Percentiles rank a stretch among this genome's conserved stretches.
phyloP scores from a whole-genome alignment of 140 eudicot species.

The Senecio squalidus region DNA sequence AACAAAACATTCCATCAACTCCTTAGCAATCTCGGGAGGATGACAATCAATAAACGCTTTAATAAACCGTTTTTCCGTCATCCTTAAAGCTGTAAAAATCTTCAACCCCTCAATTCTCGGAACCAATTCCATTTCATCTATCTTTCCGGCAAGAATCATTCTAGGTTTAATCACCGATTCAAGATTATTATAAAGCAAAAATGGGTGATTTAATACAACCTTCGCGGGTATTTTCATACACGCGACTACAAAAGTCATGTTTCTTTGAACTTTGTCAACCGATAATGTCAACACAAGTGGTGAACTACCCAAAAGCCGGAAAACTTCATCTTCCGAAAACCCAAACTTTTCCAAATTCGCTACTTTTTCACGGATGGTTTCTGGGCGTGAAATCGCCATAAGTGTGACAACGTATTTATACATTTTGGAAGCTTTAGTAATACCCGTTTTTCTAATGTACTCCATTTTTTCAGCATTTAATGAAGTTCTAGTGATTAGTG shows the following conservation, averaged over 20 bases:
- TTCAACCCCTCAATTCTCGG: conserved; percentile 52
- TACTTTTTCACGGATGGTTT: conserved; percentile 60
- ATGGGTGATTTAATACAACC: conserved; percentile 35
- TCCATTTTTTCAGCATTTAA: conserved; percentile 55
- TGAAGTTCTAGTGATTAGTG: conserved; percentile 51
- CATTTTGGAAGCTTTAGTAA: conserved; percentile 50
- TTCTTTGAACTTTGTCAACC: conserved; percentile 64
- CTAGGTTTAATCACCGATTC: conserved; percentile 65
- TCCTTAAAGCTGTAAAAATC: conserved; percentile 63
- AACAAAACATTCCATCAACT: conserved; percentile 46
- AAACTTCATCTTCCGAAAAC: conserved; percentile 56
- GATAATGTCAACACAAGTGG: conserved; percentile 69
- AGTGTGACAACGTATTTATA: conserved; percentile 69
- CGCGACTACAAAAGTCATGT: conserved; percentile 69
- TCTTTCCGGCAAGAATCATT: conserved; percentile 40
- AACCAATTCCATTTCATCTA: conserved; percentile 55
- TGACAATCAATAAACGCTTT: conserved; percentile 53
- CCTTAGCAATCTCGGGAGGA: conserved; percentile 37
- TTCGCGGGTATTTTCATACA: conserved; percentile 56
- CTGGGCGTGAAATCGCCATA: conserved; percentile 59
- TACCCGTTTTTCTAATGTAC: conserved; percentile 49
- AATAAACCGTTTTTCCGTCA: conserved; percentile 57
- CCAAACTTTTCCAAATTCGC: conserved; percentile 70
- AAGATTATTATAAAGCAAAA: conserved; percentile 29
- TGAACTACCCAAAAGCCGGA: conserved; percentile 41